Evolutionary conservation across 2,329 filamentous ascomycete genomes (phyloP).

Genomic region (Sclerotinia minor): DNA sequence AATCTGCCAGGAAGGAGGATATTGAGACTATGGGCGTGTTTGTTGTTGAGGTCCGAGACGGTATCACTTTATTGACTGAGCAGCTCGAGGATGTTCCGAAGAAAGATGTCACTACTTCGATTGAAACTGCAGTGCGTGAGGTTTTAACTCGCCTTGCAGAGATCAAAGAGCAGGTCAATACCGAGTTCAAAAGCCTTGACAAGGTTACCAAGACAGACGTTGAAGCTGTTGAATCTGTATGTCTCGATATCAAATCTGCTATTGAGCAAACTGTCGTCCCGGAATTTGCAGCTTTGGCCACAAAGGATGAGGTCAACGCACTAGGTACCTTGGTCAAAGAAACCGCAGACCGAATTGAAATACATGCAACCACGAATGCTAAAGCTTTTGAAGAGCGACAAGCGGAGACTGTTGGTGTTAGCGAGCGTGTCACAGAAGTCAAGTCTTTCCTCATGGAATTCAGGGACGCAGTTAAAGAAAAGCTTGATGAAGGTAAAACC

Average conservation of each 20-base stretch:
- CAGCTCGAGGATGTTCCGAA: conserved; percentile 70
- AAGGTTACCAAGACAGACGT: conserved; percentile 79
- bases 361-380: conserved; percentile 70
- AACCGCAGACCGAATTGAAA: conserved; percentile 66
- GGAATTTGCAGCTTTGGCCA: conserved; percentile 68
- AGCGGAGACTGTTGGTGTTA: conserved; percentile 75
- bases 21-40: conserved; percentile 55
- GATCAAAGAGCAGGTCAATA: conserved; percentile 52
- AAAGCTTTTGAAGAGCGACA: conserved; percentile 83
- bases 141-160: conserved; percentile 76
- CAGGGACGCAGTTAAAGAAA: conserved; percentile 72
- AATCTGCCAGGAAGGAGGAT: conserved; percentile 66
- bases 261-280: conserved; percentile 72
- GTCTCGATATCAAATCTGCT: conserved; percentile 79
- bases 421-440: conserved; percentile 76
- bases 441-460: conserved; percentile 76
- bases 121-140: conserved; percentile 79
- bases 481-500: conserved; percentile 72
- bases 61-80: conserved; percentile 63
- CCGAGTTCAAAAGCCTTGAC: conserved; percentile 50
- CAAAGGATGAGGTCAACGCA: conserved; percentile 72
- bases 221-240: conserved; percentile 75
- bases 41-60: conserved; percentile 73
- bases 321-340: conserved; percentile 72
- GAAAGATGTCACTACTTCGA: conserved; percentile 73